A percentile compares a stretch with the other conserved stretches of the same genome.
These are phyloP conservation scores for Trichosporon ovoides DNA, from an alignment of 1,284 basidiomycete genomes.

Conservation along the genomic window DNA sequence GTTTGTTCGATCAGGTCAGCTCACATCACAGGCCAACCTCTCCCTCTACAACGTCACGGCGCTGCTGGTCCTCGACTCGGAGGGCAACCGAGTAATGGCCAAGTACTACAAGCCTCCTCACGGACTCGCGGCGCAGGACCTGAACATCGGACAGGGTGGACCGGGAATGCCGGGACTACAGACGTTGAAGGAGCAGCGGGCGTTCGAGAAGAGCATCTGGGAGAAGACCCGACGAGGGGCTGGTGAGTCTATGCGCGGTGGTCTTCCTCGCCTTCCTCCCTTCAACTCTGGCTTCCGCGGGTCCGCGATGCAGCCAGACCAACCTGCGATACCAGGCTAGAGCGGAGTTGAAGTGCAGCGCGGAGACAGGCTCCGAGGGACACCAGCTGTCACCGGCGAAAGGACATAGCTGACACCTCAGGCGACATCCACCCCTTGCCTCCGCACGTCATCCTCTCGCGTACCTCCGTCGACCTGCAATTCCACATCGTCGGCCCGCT, in stretches of 20 bases:
- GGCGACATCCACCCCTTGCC: conserved; percentile 92
- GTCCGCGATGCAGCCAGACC: no score
- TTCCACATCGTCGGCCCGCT: conserved; percentile 86
- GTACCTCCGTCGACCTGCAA: conserved; percentile 88
- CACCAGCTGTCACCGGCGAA: neutral
- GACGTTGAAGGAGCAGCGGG: conserved; percentile 84
- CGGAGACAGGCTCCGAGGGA: no score
- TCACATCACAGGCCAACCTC: conserved; percentile 58
- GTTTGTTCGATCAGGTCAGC: neutral
- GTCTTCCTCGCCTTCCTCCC: conserved; percentile 1
- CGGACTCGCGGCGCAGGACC: conserved; percentile 54
- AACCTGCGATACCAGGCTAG: no score
- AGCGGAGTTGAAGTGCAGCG: no score
- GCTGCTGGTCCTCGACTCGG: conserved; percentile 86
- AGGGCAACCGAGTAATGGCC: conserved; percentile 87
- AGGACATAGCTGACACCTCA: conserved; percentile 37
- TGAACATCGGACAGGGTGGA: conserved; percentile 40
- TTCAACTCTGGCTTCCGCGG: neutral
- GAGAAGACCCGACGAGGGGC: conserved; percentile 89
- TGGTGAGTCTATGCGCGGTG: conserved; percentile 65
- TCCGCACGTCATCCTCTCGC: conserved; percentile 84
- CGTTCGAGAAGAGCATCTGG: conserved; percentile 91
- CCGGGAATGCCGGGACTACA: conserved; percentile 45
- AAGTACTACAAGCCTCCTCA: conserved; percentile 75
- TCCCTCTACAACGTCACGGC: conserved; percentile 79